Evolutionary conservation across 768 basidiomycete genomes (phyloP).

Genomic region (Phaffia tasmanica): DNA sequence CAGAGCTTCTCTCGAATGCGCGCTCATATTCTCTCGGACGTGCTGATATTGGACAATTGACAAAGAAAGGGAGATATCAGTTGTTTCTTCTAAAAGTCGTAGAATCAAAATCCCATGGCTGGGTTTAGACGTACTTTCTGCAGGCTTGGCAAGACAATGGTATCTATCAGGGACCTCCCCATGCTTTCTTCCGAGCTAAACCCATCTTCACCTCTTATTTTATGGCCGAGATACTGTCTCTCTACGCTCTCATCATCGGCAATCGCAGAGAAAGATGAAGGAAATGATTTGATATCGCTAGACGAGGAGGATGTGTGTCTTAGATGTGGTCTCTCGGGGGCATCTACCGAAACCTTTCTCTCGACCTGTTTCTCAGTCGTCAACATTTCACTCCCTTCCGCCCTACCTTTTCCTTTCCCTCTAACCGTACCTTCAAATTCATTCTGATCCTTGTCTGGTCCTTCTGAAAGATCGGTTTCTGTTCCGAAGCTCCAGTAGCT

Average conservation of each 20-base stretch:
- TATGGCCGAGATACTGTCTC: not conserved
- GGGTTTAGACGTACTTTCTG: constrained; percentile 48
- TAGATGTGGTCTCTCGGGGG: not conserved
- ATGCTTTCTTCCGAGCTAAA: constrained; percentile 28
- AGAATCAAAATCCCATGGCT: too few relatives aligned
- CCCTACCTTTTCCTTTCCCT: not conserved
- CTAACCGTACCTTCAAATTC: constrained; percentile 4
- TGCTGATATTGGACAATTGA: not conserved
- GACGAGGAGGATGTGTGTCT: not conserved
- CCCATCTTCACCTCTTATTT: constrained; percentile 7
- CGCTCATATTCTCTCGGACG: constrained; percentile 56
- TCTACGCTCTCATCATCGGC: not conserved
- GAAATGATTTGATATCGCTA: not conserved
- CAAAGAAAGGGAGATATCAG: not conserved
- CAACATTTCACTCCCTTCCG: not conserved
- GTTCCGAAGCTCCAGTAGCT: constrained; percentile 98
- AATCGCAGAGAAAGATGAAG: not conserved
- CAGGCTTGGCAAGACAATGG: constrained; percentile 70
- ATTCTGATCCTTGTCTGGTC: constrained; percentile 29
- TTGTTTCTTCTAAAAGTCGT: not conserved
- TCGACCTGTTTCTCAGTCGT: too few relatives aligned
- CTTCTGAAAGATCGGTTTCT: constrained; percentile 41
- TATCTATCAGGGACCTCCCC: constrained; percentile 54
- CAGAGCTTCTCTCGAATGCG: constrained; percentile 73
- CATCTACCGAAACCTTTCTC: constrained; percentile 5